Conservation (phyloP, 345 rosid species). For the Bruguiera sexangula region DNA sequence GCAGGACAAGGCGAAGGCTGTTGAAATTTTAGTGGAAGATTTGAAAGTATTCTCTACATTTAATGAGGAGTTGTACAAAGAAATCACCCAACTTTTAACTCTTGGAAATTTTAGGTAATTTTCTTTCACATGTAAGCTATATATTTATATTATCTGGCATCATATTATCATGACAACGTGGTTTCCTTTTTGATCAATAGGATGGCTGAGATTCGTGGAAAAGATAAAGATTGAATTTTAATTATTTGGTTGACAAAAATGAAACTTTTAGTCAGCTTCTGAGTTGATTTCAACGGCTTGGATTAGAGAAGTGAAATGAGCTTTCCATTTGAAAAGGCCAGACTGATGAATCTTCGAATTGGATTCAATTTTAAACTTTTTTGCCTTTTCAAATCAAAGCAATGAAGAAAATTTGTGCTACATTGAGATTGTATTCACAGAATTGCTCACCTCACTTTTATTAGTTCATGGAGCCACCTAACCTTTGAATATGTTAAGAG, state of each 20-base stretch:
- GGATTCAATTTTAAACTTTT: not conserved
- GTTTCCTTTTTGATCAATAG: constrained; percentile 3
- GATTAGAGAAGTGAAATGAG: not conserved
- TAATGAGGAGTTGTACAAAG: constrained; percentile 84
- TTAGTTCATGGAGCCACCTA: constrained; percentile 9
- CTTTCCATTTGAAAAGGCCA: constrained; percentile 1
- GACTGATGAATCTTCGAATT: not conserved
- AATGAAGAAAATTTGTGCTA: not conserved
- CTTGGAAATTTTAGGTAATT: constrained; percentile 75
- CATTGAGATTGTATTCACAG: not conserved
- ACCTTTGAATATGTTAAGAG: not conserved
- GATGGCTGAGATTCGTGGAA: not conserved
- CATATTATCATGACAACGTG: not conserved
- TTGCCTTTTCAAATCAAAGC: not conserved
- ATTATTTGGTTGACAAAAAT: not conserved
- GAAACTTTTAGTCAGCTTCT: not conserved
- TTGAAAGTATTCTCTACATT: constrained; percentile 83
- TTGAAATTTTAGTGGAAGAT: constrained; percentile 75
- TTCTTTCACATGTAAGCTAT: not conserved
- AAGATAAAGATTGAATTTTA: not conserved
- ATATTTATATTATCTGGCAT: constrained; percentile 4
- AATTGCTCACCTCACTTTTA: not conserved
- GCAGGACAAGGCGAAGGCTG: constrained; percentile 74
- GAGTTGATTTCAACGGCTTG: constrained; percentile 10
- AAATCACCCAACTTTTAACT: constrained; percentile 84